Evolutionary conservation across 441 rosid genomes (phyloP), one percentile per base, ranked within the genome.

Genomic region (Aquilaria agallochum): DNA sequence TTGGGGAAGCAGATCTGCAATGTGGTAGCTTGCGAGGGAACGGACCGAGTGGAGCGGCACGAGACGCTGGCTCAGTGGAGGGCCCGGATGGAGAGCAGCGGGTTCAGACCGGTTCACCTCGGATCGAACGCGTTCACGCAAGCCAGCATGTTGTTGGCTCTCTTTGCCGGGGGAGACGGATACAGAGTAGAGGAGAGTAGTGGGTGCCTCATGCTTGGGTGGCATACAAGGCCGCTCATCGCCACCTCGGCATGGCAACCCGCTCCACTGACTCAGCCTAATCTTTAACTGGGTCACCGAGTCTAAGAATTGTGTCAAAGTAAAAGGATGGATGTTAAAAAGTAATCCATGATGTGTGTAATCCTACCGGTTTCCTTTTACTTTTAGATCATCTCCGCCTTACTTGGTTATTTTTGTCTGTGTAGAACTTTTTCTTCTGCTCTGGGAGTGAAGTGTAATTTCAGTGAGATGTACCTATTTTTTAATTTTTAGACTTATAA

Each of bases 231-330:
- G 73, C 80, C 85, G 51, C 85, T 85, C 31, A 83, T 85, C 36
- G 76, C 88, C 59, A 79, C 91, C 31, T 85, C 91, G 13, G 88
- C 88, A 0, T 85, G 91, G 91, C 80, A 72, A 60, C 76, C 79
- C 53, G 70, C 76, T 48, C 55, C 44, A 55, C 49, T 5, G 79
- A 55, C 55, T 55, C 63, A 9, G 11, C 11, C 0, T n/a, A 56
- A 52, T 44, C 68, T 62, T 67, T 55, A 11, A 59, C 53, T 32
- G 59, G 15, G 10, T 15, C 30, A 10, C 34, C 9, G 71, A 63
- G 59, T 66, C 36, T 8, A 44, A 33, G n/a, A 56, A 32, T 40
- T 12, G 31, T 20, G 55, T 48, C 48, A 2, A 57, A 50, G 65
- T 46, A 68, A 47, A 54, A 44, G n/a, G 50, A 54, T 48, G 9